A percentile compares a stretch with the other conserved stretches of the same genome.
Evolutionary conservation across 2,329 filamentous ascomycete species (phyloP).

Genomic region (Clarireedia monteithiana): DNA sequence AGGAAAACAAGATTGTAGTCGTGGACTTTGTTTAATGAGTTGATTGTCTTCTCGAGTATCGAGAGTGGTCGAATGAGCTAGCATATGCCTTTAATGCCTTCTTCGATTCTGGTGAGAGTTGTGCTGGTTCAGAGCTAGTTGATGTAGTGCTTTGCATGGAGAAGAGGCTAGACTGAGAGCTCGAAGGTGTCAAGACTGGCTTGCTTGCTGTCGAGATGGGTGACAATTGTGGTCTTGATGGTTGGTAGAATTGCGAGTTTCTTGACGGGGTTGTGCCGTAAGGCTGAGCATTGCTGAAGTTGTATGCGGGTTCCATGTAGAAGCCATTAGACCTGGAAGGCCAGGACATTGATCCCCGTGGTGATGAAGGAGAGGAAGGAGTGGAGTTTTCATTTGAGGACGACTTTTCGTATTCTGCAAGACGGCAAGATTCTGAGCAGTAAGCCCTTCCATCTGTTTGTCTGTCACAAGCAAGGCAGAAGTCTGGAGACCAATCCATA

Average conservation of each 20-base stretch:
- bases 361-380: conserved; percentile 45
- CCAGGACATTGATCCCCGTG: conserved; percentile 39
- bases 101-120: conserved; percentile 67
- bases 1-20: conserved; percentile 1
- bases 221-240: conserved; percentile 40
- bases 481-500: conserved; percentile 71
- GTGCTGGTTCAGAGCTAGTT: conserved; percentile 41
- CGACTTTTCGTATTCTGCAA: conserved; percentile 78
- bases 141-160: conserved; percentile 61
- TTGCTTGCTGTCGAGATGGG: conserved; percentile 30
- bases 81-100: conserved; percentile 80
- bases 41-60: conserved; percentile 29
- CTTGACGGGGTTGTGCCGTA: conserved; percentile 38
- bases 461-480: conserved; percentile 89
- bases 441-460: conserved; percentile 76
- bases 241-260: conserved; percentile 35
- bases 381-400: conserved; percentile 47
- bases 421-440: conserved; percentile 85
- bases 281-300: conserved; percentile 60
- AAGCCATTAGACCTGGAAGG: conserved; percentile 48
- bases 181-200: conserved; percentile 57
- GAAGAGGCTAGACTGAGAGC: conserved; percentile 76
- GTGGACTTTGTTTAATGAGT: conserved; percentile 17
- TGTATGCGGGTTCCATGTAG: conserved; percentile 66
- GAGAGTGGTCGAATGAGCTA: conserved; percentile 72